Base-by-base conservation (phyloP, 257 asterid genomes). In the Solanum raphanifolium region DNA sequence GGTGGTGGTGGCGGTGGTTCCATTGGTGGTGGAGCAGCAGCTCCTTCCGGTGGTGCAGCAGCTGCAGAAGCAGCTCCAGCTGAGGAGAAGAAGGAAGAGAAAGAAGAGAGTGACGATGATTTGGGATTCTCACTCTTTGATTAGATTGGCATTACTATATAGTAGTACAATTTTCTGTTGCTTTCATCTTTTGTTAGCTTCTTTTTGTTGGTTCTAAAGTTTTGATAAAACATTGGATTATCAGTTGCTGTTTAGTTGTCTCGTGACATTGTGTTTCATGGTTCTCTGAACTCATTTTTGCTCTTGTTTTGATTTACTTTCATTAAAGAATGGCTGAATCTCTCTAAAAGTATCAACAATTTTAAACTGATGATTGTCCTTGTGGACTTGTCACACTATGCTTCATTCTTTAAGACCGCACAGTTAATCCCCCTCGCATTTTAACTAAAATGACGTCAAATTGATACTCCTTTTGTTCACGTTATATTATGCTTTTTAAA, bases 31-130 rank as follows among this genome's bases (percentile, higher is more conserved):
- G 94, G 91, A 3, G 95, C 89, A 20, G 94, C 93, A 2, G 95
- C 98, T 6, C 90, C 96, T 78, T 93, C 95, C 5, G 91, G 94
- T 65, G 95, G 94, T 71, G 95, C 91, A 13, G 94, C 93, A 2
- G 94, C 93, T 35, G 95, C 93, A 3, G 94, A 91, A 86, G 94
- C 94, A 66, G 87, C 98, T 75, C 89, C 95, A 2, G 93, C 93
- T 1, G 98, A 91, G 91, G 94, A 93, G 92, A 91, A 92, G 91
- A 92, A 92, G 88, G 95, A 94, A 90, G 95, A 92, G 91, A 91
- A 93, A 87, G 97, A 93, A 88, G 98, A 92, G 90, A 94, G 95
- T 38, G 98, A 95, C 1, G 98, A 94, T 0, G 98, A 94, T 43
- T 82, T 93, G 91, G 96, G 96, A 58, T 91, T 91, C 91, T 91